These are phyloP conservation scores for Saturnispora halmiae DNA, from an alignment of 805 yeast genomes.

Conservation along the genomic window DNA sequence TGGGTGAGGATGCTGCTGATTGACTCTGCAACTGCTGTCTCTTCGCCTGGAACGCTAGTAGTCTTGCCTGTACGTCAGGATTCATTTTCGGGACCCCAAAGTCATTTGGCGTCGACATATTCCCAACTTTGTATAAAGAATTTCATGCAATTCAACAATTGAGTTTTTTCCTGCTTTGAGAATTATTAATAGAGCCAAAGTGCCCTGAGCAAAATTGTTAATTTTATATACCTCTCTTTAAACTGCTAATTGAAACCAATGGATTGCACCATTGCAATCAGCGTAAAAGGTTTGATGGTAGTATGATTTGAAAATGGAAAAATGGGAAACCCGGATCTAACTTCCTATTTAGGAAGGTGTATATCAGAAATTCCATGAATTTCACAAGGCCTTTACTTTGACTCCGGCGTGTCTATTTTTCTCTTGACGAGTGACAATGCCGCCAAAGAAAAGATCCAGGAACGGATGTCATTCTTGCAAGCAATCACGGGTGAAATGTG, in stretches of 20 bases:
- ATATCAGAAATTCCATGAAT: not conserved
- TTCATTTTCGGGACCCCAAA: constrained; percentile 29
- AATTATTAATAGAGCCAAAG: not conserved
- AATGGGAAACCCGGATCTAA: too few relatives aligned
- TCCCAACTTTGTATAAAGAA: too few relatives aligned
- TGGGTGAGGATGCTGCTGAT: constrained; percentile 1
- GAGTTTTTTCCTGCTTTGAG: not conserved
- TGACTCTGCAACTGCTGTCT: constrained; percentile 36
- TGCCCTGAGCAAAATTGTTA: too few relatives aligned
- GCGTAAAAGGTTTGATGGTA: too few relatives aligned
- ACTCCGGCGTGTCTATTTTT: not conserved
- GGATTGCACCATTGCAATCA: too few relatives aligned
- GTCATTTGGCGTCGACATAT: not conserved
- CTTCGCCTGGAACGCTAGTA: constrained; percentile 79
- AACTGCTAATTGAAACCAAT: too few relatives aligned
- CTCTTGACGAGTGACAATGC: constrained; percentile 1
- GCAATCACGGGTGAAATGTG: constrained; percentile 56
- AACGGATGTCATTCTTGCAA: constrained; percentile 58
- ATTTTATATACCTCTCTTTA: too few relatives aligned
- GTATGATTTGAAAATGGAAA: too few relatives aligned
- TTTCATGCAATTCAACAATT: too few relatives aligned
- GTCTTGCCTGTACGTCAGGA: constrained; percentile 78
- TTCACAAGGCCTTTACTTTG: not conserved
- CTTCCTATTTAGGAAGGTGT: constrained; percentile 1
- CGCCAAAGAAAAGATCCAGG: constrained; percentile 22